Base-by-base conservation (phyloP, 768 basidiomycete species). In the Suillus discolor region DNA sequence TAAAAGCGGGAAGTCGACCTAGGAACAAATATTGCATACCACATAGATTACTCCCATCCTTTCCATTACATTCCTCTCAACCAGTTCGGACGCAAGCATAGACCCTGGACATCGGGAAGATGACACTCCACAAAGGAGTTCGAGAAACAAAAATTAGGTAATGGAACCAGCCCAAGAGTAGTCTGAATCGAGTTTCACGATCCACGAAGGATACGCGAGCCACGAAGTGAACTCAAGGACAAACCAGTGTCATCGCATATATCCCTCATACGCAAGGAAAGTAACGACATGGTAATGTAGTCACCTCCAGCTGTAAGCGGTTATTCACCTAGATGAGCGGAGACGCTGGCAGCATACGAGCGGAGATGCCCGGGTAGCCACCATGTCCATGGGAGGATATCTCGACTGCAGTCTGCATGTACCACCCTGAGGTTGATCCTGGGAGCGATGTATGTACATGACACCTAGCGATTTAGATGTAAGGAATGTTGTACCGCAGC, bases 121-220 rank as follows among this genome's bases (percentile, higher is more conserved):
- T 4, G 41, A 45, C 6, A 49, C 65, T 44, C 62, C 64, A n/a
- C 66, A 38, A 67, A 67, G 65, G 59, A 65, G 41, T 41, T 44
- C 54, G 44, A 49, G 28, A n/a, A 42, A 23, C 12, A 23, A 54
- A 67, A 67, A 67, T 65, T n/a, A 61, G 28, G 8, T 54, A 63
- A 61, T 31, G 31, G 64, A 60, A 62, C 60, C 67, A 66, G 67
- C 18, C 53, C 61, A 47, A 68, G 65, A 68, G 61, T 66, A 66
- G 65, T 68, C 67, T 68, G 67, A 66, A 66, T 66, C 62, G 65
- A 66, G 65, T 68, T 68, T 66, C 67, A 20, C 67, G 42, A 25
- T 57, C 63, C 64, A 47, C 36, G 18, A 57, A 66, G 39, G 59
- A 61, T 16, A 36, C 57, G 65, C 47, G 65, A 67, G 65, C 66